These are phyloP conservation scores for Suhomyces vadensis DNA, from an alignment of 805 yeast species.

Conservation along the genomic window DNA sequence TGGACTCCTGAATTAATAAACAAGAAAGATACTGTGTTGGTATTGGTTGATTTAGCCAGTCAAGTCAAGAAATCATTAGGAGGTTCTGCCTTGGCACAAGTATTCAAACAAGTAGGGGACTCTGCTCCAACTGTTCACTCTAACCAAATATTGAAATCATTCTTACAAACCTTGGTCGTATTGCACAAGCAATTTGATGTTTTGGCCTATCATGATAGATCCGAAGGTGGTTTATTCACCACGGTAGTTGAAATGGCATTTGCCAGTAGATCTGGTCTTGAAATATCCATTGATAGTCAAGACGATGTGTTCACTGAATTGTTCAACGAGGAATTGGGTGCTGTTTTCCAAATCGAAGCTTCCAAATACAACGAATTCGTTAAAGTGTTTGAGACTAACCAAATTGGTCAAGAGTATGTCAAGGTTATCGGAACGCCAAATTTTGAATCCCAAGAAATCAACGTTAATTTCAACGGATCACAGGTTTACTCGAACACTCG, in stretches of 20 bases:
- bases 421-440: conserved; percentile 70
- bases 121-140: conserved; percentile 81
- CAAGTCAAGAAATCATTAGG: conserved; percentile 64
- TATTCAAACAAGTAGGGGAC: conserved; percentile 83
- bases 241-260: conserved; percentile 94
- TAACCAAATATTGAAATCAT: conserved; percentile 59
- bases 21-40: conserved; percentile 58
- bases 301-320: conserved; percentile 54
- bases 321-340: conserved; percentile 94
- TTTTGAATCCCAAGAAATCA: conserved; percentile 51
- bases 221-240: conserved; percentile 93
- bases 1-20: conserved; percentile 89
- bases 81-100: conserved; percentile 95
- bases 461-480: conserved; percentile 48
- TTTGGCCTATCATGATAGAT: conserved; percentile 89
- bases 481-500: conserved; percentile 56
- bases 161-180: conserved; percentile 66
- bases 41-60: conserved; percentile 76
- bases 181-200: conserved; percentile 70
- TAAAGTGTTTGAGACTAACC: conserved; percentile 54
- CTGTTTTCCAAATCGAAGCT: conserved; percentile 82
- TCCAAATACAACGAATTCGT: conserved; percentile 56
- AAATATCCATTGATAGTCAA: conserved; percentile 46
- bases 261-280: conserved; percentile 87
- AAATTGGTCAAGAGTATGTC: conserved; percentile 55